Conservation (phyloP, 306 rosid genomes). For the Pyrus communis region DNA sequence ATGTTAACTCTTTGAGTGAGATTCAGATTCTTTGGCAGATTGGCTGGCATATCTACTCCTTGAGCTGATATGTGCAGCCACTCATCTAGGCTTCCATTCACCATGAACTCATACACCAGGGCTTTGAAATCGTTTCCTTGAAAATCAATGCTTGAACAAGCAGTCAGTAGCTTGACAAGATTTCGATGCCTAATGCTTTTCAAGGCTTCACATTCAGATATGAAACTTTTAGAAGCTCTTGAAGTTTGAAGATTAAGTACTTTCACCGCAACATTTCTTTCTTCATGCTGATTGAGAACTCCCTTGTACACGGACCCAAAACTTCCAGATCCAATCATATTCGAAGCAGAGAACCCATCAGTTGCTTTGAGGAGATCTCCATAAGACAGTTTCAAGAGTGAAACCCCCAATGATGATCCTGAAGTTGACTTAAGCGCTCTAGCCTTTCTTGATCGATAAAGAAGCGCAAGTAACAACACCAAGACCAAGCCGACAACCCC, state of each 20-base stretch:
- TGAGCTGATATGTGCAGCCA: too few species aligned
- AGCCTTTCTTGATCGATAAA: background rate
- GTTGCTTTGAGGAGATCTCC: slow-evolving; percentile 15
- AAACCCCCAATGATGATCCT: background rate
- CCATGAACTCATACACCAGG: background rate
- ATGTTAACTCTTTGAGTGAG: too few species aligned
- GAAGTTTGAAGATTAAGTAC: slow-evolving; percentile 14
- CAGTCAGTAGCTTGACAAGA: too few species aligned
- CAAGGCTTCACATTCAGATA: too few species aligned
- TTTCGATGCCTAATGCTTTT: too few species aligned
- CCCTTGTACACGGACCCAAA: too few species aligned
- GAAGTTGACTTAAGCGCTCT: background rate
- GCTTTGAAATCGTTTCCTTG: too few species aligned
- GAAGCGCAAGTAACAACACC: background rate
- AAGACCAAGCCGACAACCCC: background rate
- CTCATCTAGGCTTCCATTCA: too few species aligned
- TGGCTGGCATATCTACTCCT: too few species aligned
- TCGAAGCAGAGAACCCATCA: slow-evolving; percentile 15
- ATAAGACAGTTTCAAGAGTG: slow-evolving; percentile 15
- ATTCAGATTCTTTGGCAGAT: too few species aligned
- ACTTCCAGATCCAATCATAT: background rate
- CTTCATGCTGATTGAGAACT: background rate
- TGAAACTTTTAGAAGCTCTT: slow-evolving; percentile 5
- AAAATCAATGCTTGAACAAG: too few species aligned
- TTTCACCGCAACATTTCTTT: slow-evolving; percentile 16